Evolutionary conservation across 2,329 filamentous ascomycete genomes (phyloP).

Genomic region (Trichoderma sp.): DNA sequence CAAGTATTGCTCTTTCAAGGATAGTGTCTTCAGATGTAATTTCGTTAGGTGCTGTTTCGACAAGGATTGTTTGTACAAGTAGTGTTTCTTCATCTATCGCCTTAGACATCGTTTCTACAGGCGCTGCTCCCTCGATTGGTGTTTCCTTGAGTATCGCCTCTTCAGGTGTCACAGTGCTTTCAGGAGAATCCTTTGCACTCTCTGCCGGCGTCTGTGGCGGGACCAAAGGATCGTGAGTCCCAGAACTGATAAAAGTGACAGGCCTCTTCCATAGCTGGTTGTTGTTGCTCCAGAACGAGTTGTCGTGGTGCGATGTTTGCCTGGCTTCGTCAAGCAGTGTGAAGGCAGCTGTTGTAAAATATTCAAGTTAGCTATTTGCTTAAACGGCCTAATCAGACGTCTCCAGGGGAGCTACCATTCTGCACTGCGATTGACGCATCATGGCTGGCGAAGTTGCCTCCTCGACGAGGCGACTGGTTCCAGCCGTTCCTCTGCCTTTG

Average conservation of each 20-base stretch:
- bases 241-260: constrained; percentile 53
- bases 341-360: constrained; percentile 33
- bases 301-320: constrained; percentile 46
- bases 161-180: neutral
- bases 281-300: constrained; percentile 38
- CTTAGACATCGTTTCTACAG: neutral
- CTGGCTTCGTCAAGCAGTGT: constrained; percentile 47
- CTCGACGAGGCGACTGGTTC: neutral
- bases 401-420: neutral
- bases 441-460: constrained; percentile 25
- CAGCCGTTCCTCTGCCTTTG: neutral
- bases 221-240: constrained; percentile 46
- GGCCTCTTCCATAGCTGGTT: constrained; percentile 45
- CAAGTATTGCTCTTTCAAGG: no score
- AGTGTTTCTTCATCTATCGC: neutral
- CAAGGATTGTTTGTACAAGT: neutral
- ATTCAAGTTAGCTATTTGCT: neutral
- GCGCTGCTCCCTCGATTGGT: neutral
- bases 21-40: constrained; percentile 1
- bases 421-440: neutral
- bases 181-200: neutral
- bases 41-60: constrained; percentile 20
- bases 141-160: constrained; percentile 21
- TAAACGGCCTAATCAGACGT: neutral
- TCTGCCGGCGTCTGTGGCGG: neutral